Percentiles rank a stretch among this genome's conserved stretches.
These are phyloP conservation scores for Saturnispora bothae DNA, from an alignment of 805 yeast species.

Conservation along the genomic window DNA sequence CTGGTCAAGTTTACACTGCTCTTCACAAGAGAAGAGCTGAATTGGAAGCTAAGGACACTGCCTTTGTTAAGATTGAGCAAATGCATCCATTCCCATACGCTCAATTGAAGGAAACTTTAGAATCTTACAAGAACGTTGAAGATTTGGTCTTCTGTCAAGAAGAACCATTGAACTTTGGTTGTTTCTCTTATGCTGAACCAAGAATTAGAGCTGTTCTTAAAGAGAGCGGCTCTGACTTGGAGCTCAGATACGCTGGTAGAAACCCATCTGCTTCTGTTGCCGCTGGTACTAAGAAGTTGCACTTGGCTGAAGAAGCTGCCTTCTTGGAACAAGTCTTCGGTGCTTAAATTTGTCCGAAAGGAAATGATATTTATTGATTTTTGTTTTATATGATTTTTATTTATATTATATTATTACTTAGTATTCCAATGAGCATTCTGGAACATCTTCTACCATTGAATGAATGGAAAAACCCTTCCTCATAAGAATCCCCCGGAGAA, in stretches of 20 bases:
- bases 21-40: conserved; percentile 80
- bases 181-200: conserved; percentile 72
- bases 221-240: conserved; percentile 55
- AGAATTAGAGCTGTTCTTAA: conserved; percentile 68
- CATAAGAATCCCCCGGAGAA: too few relatives aligned
- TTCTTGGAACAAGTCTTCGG: conserved; percentile 71
- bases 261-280: conserved; percentile 98
- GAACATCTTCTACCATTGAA: too few relatives aligned
- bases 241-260: conserved; percentile 87
- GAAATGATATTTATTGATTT: conserved; percentile 1
- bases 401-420: conserved; percentile 1
- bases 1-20: conserved; percentile 94
- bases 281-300: conserved; percentile 89
- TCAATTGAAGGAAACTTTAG: conserved; percentile 75
- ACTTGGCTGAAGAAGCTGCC: conserved; percentile 76
- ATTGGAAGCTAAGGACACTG: conserved; percentile 69
- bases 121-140: conserved; percentile 68
- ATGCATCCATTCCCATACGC: conserved; percentile 98
- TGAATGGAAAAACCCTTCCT: too few relatives aligned
- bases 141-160: conserved; percentile 97
- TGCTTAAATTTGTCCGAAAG: conserved; percentile 3
- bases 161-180: conserved; percentile 97
- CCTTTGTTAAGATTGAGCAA: conserved; percentile 85
- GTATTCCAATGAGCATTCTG: too few relatives aligned
- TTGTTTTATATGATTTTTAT: not conserved